Evolutionary conservation across 176 grass and related monocot genomes (phyloP).

Genomic region (Triticum urartu): DNA sequence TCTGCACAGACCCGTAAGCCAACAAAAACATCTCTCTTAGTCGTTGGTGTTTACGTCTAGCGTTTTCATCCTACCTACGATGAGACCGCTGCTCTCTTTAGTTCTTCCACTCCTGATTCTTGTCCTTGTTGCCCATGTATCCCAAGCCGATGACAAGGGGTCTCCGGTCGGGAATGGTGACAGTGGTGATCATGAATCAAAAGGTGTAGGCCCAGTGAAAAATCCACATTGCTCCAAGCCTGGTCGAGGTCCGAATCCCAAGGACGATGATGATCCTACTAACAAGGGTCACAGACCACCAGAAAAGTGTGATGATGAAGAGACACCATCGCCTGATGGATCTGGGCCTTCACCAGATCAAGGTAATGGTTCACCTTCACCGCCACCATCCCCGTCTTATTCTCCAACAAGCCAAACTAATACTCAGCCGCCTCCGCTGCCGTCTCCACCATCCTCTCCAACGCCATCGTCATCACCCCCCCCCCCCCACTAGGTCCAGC

Average conservation of each 20-base stretch:
- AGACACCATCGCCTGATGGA: not conserved
- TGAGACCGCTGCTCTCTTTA: constrained; percentile 16
- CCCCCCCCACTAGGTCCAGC: too few relatives aligned
- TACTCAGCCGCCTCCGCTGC: too few relatives aligned
- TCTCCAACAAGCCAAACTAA: too few relatives aligned
- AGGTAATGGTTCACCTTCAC: too few relatives aligned
- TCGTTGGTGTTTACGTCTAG: not conserved
- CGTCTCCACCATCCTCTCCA: too few relatives aligned
- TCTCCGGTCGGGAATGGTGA: not conserved
- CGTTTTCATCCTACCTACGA: not conserved
- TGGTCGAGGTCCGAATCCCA: not conserved
- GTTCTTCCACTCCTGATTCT: not conserved
- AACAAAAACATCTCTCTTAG: not conserved
- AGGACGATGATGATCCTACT: not conserved
- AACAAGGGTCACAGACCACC: not conserved
- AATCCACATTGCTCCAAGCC: constrained; percentile 47
- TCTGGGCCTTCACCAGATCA: not conserved
- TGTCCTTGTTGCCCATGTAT: not conserved
- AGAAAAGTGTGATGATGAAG: constrained; percentile 3
- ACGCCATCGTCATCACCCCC: too few relatives aligned
- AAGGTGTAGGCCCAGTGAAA: constrained; percentile 28
- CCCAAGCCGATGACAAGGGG: not conserved
- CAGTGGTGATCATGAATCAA: not conserved
- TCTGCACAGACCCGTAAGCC: not conserved
- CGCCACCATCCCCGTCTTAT: too few relatives aligned